Conservation (phyloP, 2,329 filamentous ascomycete species). For the Monosporascus sp. region DNA sequence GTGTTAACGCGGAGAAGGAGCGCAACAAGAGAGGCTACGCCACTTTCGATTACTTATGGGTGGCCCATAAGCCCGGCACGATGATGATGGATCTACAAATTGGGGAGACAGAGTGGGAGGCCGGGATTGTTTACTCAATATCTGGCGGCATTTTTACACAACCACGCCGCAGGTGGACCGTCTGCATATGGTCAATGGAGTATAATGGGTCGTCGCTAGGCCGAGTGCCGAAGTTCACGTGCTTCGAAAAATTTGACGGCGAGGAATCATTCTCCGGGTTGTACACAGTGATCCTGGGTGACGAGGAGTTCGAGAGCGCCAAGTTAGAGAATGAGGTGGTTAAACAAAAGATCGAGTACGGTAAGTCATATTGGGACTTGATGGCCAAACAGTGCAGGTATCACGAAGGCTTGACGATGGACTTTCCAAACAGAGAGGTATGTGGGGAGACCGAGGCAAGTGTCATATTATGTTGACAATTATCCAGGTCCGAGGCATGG, state of each 20-base stretch:
- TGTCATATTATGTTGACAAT: not conserved
- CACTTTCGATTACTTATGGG: conserved; percentile 17
- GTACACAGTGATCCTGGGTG: not conserved
- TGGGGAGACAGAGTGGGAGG: not conserved
- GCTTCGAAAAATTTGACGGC: too few species aligned
- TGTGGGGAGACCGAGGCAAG: not conserved
- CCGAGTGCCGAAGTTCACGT: too few species aligned
- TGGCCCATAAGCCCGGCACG: conserved; percentile 9
- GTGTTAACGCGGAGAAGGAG: conserved; percentile 13
- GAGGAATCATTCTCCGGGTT: too few species aligned
- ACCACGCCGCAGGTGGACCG: not conserved
- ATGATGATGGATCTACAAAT: not conserved
- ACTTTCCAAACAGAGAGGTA: conserved; percentile 15
- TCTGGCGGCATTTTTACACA: not conserved
- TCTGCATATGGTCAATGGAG: conserved; percentile 3
- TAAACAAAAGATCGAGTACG: conserved; percentile 2
- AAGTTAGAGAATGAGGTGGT: not conserved
- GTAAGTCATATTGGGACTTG: conserved; percentile 7
- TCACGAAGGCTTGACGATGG: conserved; percentile 7
- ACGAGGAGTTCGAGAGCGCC: not conserved
- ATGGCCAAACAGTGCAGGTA: conserved; percentile 10
- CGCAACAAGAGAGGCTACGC: conserved; percentile 9
- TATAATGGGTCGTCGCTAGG: conserved; percentile 6
- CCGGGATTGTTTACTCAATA: conserved; percentile 2
- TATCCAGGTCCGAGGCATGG: conserved; percentile 10